Percentiles rank a stretch among this genome's conserved stretches.
phyloP scores from a whole-genome alignment of 805 yeast genomes.

The Hanseniaspora jakobsenii region DNA sequence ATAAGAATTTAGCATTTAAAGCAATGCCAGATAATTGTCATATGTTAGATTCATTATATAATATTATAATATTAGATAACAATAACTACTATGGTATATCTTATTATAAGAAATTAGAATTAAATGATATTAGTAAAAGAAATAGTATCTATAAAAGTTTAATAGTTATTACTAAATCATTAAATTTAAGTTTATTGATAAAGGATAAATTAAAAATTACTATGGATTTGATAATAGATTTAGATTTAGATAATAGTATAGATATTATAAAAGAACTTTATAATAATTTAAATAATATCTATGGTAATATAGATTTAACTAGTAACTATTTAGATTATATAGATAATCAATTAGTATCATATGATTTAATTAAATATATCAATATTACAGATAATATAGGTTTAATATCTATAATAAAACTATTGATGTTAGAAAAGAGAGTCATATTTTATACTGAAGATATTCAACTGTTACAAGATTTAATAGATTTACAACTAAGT shows the following conservation, averaged over 20 bases:
- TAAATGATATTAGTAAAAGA: constrained; percentile 4
- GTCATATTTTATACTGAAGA: constrained; percentile 12
- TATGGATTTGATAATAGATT: constrained; percentile 10
- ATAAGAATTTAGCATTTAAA: constrained; percentile 10
- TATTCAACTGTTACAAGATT: constrained; percentile 3
- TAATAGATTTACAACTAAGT: constrained; percentile 6
- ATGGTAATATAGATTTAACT: too few relatives aligned
- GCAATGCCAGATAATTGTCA: constrained; percentile 14
- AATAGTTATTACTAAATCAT: constrained; percentile 5
- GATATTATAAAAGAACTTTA: too few relatives aligned
- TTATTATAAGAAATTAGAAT: constrained; percentile 3
- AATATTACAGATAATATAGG: neutral
- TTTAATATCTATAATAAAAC: neutral
- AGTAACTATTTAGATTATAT: constrained; percentile 8
- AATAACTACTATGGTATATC: constrained; percentile 10
- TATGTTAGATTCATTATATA: constrained; percentile 5
- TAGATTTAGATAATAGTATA: neutral
- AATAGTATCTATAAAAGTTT: constrained; percentile 10
- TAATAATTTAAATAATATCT: too few relatives aligned
- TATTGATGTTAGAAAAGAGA: constrained; percentile 7
- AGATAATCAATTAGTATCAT: constrained; percentile 8
- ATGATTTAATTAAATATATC: constrained; percentile 1
- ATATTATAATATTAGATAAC: constrained; percentile 1
- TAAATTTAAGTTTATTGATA: constrained; percentile 3
- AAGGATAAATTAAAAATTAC: constrained; percentile 8